These are phyloP conservation scores for Phytophthora tubulina DNA, from an alignment of 352 stramenopile genomes.

Conservation along the genomic window DNA sequence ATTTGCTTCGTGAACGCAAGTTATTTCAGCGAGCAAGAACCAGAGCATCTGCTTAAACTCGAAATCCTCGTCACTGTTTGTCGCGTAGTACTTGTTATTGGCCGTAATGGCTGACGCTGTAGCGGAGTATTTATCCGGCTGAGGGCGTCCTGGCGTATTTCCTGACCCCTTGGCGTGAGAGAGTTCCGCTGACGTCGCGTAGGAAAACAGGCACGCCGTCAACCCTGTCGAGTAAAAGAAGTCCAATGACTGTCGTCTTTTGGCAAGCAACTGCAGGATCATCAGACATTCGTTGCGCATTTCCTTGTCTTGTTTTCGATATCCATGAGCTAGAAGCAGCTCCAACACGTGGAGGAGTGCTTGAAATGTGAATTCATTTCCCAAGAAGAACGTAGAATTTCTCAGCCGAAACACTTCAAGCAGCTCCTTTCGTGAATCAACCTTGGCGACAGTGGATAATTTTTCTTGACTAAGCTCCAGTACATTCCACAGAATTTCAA, in stretches of 20 bases:
- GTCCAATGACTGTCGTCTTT: conserved; percentile 54
- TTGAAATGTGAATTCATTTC: conserved; percentile 66
- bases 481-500: conserved; percentile 83
- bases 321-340: conserved; percentile 63
- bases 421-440: conserved; percentile 62
- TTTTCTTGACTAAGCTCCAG: conserved; percentile 75
- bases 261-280: conserved; percentile 68
- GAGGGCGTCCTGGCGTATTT: not conserved
- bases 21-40: conserved; percentile 68
- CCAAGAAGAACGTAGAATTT: conserved; percentile 73
- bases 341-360: conserved; percentile 68
- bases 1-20: conserved; percentile 61
- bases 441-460: conserved; percentile 48
- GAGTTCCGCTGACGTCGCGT: conserved; percentile 65
- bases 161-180: conserved; percentile 20
- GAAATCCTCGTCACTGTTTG: conserved; percentile 77
- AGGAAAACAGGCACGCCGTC: conserved; percentile 69
- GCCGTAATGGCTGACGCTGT: conserved; percentile 55
- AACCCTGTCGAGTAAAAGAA: conserved; percentile 71
- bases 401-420: conserved; percentile 67
- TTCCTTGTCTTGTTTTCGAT: conserved; percentile 82
- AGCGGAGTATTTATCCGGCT: conserved; percentile 22
- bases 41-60: conserved; percentile 88
- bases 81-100: conserved; percentile 69
- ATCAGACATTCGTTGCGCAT: conserved; percentile 83